These are phyloP conservation scores for Glebionis coronaria DNA, from an alignment of 129 eudicot genomes.

Conservation along the genomic window DNA sequence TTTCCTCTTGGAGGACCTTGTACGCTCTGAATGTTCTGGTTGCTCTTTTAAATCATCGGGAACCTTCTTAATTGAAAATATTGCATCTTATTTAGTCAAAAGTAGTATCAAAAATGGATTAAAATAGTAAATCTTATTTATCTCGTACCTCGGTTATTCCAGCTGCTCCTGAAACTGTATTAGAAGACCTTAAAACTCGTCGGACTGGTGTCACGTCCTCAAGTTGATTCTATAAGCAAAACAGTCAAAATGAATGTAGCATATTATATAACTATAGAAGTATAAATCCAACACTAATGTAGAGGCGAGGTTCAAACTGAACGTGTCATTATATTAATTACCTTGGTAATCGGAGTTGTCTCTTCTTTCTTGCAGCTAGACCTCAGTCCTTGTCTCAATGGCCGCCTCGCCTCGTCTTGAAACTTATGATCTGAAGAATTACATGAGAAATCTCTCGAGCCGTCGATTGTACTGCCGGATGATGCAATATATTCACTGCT, in stretches of 20 bases:
- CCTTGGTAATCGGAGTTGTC: constrained; percentile 24
- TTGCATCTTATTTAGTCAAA: constrained; percentile 12
- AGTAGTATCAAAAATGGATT: neutral
- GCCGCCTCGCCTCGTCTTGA: constrained; percentile 21
- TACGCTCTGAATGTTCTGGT: constrained; percentile 17
- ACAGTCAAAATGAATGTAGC: neutral
- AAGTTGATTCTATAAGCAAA: constrained; percentile 27
- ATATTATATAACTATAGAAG: neutral
- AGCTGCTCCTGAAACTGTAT: constrained; percentile 27
- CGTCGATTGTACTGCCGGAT: neutral
- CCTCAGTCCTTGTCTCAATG: constrained; percentile 25
- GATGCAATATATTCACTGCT: constrained; percentile 9
- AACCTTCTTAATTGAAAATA: constrained; percentile 12
- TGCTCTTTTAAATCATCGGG: constrained; percentile 23
- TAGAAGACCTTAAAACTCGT: constrained; percentile 32
- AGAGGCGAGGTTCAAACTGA: neutral
- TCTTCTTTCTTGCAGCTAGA: constrained; percentile 28
- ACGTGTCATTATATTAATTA: constrained; percentile 5
- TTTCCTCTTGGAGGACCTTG: constrained; percentile 30
- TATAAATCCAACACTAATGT: neutral
- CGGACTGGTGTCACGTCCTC: constrained; percentile 27
- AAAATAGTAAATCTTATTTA: neutral
- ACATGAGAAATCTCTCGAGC: neutral
- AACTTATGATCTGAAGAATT: constrained; percentile 17
- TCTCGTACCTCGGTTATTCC: constrained; percentile 24